Evolutionary conservation across 73 alveolate genomes (phyloP), one percentile per base, ranked within the genome.

Genomic region (Vitrella brassicaformis): DNA sequence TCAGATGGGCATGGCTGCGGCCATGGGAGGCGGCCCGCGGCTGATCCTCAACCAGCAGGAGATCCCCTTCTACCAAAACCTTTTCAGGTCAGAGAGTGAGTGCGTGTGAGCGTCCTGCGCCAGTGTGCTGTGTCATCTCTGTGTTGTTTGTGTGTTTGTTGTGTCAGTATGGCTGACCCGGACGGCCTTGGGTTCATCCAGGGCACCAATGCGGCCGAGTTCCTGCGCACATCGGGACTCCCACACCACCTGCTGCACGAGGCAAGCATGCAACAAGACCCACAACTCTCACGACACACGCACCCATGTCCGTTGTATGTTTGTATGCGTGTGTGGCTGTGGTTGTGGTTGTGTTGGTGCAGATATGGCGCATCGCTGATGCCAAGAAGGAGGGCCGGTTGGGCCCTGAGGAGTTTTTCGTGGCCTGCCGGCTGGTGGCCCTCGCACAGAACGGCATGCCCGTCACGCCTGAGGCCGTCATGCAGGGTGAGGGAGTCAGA

Each of bases 381-480:
- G 86, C 87, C 81, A 81, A 82, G 8, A 79, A 82, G 56, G 88
- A 82, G 47, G 88, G 86, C 30, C 87, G 47, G 68, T 70, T 92
- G 66, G 89, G 84, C 28, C 80, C 91, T 79, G 98, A 92, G 39
- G 94, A 92, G 78, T 92, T 92, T 87, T 92, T 72, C 85, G 85
- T 90, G 10, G 98, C 98, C 0, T 67, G 90, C 32, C 82, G 95
- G 78, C 85, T 92, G 70, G 91, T 92, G 25, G 96, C 98, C 27
- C 88, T 84, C 74, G 96, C 98, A n/a, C 96, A 92, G 79, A 88
- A 83, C 75, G 94, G 94, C 46, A 86, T 87, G 75, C 91, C 94
- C 25, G 88, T 84, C 31, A 74, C 91, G 25, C 93, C 83, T 28
- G 91, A 90, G 32, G 81, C 87, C 32, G 72, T 92, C 45, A 68